Conservation (phyloP, 1,284 basidiomycete species). For the Peniophora sp. region DNA sequence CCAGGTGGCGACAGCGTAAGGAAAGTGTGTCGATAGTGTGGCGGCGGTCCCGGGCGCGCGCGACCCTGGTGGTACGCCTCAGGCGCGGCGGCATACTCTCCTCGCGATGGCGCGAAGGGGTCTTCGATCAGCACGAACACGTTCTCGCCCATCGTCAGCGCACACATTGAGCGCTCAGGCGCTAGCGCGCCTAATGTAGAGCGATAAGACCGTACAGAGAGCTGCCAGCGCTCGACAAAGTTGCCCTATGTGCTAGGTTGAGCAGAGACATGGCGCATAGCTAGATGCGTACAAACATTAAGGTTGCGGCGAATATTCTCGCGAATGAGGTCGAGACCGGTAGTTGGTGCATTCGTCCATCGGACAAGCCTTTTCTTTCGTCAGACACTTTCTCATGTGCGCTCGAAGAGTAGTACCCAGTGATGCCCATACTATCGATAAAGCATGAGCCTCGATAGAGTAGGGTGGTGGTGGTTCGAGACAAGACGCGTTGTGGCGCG, state of each 20-base stretch:
- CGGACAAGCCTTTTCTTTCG: constrained; percentile 50
- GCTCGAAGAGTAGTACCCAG: too few relatives aligned
- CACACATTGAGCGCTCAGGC: constrained; percentile 62
- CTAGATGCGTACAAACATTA: constrained; percentile 35
- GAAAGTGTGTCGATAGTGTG: constrained; percentile 68
- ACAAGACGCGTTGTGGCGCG: too few relatives aligned
- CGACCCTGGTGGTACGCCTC: constrained; percentile 12
- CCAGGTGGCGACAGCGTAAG: constrained; percentile 64
- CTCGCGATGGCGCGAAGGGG: constrained; percentile 54
- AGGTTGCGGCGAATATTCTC: constrained; percentile 67
- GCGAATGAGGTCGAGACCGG: constrained; percentile 55
- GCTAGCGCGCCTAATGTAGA: constrained; percentile 50
- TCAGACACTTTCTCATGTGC: background rate
- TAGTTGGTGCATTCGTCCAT: constrained; percentile 71
- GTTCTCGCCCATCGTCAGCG: constrained; percentile 68
- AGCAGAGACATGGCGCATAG: constrained; percentile 1
- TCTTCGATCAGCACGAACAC: constrained; percentile 74
- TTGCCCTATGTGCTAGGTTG: constrained; percentile 34
- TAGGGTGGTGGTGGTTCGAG: too few relatives aligned
- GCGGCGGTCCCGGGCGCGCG: constrained; percentile 23
- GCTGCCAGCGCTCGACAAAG: constrained; percentile 53
- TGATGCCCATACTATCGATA: too few relatives aligned
- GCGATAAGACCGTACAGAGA: constrained; percentile 64
- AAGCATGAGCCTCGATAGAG: too few relatives aligned
- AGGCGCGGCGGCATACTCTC: constrained; percentile 37